These are phyloP conservation scores for Phytopythium ostracodes DNA, from an alignment of 352 stramenopile species.

Conservation along the genomic window DNA sequence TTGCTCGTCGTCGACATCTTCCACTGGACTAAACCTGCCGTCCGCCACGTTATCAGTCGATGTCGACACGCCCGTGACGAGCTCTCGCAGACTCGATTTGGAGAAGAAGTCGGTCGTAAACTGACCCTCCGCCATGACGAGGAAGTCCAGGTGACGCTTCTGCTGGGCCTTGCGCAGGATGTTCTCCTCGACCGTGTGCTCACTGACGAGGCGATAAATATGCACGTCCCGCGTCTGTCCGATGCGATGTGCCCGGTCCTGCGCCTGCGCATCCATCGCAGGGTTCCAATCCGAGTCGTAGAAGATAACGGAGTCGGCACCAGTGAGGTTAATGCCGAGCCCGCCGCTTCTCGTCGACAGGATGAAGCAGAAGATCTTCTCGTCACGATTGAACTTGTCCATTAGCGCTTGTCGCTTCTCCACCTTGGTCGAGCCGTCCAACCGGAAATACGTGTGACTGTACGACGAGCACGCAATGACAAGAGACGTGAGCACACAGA, in stretches of 20 bases:
- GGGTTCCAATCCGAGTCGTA: conserved; percentile 95
- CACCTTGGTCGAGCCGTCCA: conserved; percentile 96
- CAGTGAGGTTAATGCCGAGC: conserved; percentile 98
- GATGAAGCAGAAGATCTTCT: conserved; percentile 98
- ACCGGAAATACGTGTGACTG: conserved; percentile 94
- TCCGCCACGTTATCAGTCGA: conserved; percentile 18
- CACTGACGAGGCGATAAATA: conserved; percentile 97
- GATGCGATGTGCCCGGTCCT: conserved; percentile 97
- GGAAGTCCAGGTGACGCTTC: conserved; percentile 96
- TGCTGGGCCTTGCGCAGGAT: conserved; percentile 98
- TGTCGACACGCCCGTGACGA: conserved; percentile 62
- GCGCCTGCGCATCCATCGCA: conserved; percentile 92
- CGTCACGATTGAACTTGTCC: conserved; percentile 98
- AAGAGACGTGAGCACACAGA: neutral
- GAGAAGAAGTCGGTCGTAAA: conserved; percentile 85
- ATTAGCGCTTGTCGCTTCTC: conserved; percentile 96
- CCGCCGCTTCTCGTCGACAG: conserved; percentile 96
- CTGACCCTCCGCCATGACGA: conserved; percentile 85
- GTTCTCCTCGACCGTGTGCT: conserved; percentile 99
- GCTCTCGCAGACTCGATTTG: conserved; percentile 83
- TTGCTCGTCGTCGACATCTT: conserved; percentile 22
- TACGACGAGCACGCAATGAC: neutral
- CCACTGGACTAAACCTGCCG: conserved; percentile 2
- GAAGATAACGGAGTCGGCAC: conserved; percentile 93
- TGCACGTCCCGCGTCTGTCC: conserved; percentile 98